These are phyloP conservation scores for Stachybotrys chlorohalonatus DNA, from an alignment of 2,329 filamentous ascomycete species.

Conservation along the genomic window DNA sequence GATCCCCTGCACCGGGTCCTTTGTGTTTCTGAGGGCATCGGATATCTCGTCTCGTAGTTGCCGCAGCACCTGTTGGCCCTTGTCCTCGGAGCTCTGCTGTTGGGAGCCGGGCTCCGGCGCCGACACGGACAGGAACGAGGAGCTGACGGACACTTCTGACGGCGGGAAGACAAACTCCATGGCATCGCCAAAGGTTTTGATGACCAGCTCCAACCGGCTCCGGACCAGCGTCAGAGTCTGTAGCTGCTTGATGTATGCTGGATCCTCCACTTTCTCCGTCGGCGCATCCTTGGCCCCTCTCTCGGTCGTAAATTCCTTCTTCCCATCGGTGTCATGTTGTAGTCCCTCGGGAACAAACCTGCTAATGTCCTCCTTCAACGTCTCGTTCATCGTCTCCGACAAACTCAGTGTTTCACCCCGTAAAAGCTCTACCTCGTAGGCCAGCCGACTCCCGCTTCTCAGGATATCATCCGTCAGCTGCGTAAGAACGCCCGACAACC, in stretches of 20 bases:
- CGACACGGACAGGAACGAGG: slow-evolving; percentile 83
- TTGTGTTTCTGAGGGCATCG: slow-evolving; percentile 48
- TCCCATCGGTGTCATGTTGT: slow-evolving; percentile 18
- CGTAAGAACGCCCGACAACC: slow-evolving; percentile 72
- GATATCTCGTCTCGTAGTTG: slow-evolving; percentile 63
- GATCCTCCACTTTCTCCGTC: slow-evolving; percentile 30
- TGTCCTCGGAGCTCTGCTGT: slow-evolving; percentile 68
- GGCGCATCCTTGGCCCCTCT: slow-evolving; percentile 7
- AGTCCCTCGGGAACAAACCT: slow-evolving; percentile 57
- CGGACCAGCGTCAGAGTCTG: slow-evolving; percentile 78
- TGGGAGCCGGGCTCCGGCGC: slow-evolving; percentile 63
- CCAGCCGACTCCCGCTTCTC: slow-evolving; percentile 75
- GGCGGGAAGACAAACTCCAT: slow-evolving; percentile 94
- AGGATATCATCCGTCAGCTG: slow-evolving; percentile 92
- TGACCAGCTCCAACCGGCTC: slow-evolving; percentile 75
- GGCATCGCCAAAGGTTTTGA: slow-evolving; percentile 85
- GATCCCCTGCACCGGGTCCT: slow-evolving; percentile 56
- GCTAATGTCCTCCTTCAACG: slow-evolving; percentile 60
- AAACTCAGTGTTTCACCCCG: slow-evolving; percentile 81
- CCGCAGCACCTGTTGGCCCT: slow-evolving; percentile 72
- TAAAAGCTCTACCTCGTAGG: slow-evolving; percentile 89
- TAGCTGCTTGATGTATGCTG: slow-evolving; percentile 65
- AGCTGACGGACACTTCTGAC: slow-evolving; percentile 73
- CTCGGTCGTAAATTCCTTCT: slow-evolving; percentile 7
- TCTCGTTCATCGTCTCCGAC: slow-evolving; percentile 67